Percentiles rank a stretch among this genome's conserved stretches.
These are phyloP conservation scores for Cladosporium sp. DNA, from an alignment of 2,329 filamentous ascomycete genomes.

Conservation along the genomic window DNA sequence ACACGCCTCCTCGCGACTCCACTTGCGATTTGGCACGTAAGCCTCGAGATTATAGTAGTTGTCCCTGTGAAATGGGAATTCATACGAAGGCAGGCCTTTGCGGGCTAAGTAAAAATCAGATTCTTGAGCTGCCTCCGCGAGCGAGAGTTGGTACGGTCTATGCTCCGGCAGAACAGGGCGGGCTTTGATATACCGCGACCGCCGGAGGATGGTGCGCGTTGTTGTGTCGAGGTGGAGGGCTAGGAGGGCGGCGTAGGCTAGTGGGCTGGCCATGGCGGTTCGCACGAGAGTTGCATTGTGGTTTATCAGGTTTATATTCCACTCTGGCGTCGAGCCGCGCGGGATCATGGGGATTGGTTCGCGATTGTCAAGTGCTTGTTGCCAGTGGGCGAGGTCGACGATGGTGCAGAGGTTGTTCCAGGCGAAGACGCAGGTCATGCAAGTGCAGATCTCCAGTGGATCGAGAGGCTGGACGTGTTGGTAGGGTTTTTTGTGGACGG, in stretches of 20 bases:
- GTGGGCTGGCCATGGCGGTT: slow-evolving; percentile 43
- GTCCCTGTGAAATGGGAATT: slow-evolving; percentile 54
- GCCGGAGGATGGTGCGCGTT: slow-evolving; percentile 43
- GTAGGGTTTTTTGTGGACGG: slow-evolving; percentile 49
- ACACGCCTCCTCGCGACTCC: slow-evolving; percentile 41
- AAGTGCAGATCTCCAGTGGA: slow-evolving; percentile 50
- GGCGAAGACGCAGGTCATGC: slow-evolving; percentile 51
- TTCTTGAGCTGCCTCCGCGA: slow-evolving; percentile 42
- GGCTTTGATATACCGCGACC: slow-evolving; percentile 33
- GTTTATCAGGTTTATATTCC: slow-evolving; percentile 48
- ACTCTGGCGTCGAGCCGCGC: slow-evolving; percentile 44
- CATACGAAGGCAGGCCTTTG: slow-evolving; percentile 48
- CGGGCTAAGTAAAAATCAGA: slow-evolving; percentile 51
- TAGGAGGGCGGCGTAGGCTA: slow-evolving; percentile 50
- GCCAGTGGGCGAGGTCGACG: slow-evolving; percentile 57
- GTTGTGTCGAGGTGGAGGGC: slow-evolving; percentile 48
- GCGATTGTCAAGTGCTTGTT: slow-evolving; percentile 47
- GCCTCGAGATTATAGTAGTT: slow-evolving; percentile 57
- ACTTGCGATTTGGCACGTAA: slow-evolving; percentile 54
- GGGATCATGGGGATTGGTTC: slow-evolving; percentile 51
- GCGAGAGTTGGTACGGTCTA: slow-evolving; percentile 46
- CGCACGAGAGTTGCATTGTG: slow-evolving; percentile 43
- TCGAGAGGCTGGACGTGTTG: slow-evolving; percentile 50
- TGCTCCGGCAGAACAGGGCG: slow-evolving; percentile 39
- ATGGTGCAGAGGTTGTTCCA: slow-evolving; percentile 55